Evolutionary conservation across 2,329 filamentous ascomycete genomes (phyloP).

Genomic region (Xylaria sp.): DNA sequence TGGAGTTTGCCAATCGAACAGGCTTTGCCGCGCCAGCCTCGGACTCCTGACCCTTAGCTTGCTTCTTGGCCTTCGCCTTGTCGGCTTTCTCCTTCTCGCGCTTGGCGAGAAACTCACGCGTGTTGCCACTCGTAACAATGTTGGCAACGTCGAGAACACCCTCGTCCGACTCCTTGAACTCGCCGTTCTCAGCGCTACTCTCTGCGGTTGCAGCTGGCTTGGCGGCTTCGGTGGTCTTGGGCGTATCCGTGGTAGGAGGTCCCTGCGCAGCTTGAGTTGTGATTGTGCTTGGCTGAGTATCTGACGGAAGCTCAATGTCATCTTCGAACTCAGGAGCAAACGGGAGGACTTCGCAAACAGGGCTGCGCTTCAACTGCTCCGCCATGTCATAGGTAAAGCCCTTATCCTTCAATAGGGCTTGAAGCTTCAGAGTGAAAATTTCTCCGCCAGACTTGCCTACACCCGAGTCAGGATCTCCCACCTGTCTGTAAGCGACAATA

Average conservation of each 20-base stretch:
- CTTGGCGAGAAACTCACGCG: conserved; percentile 74
- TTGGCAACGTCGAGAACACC: conserved; percentile 79
- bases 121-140: conserved; percentile 76
- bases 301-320: conserved; percentile 46
- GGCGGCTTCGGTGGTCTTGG: conserved; percentile 31
- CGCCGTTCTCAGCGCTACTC: conserved; percentile 32
- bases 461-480: conserved; percentile 45
- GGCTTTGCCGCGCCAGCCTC: conserved; percentile 51
- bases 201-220: conserved; percentile 33
- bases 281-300: conserved; percentile 34
- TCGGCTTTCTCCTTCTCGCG: conserved; percentile 75
- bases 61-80: conserved; percentile 56
- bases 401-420: conserved; percentile 58
- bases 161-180: conserved; percentile 47
- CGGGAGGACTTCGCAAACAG: conserved; percentile 61
- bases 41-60: conserved; percentile 53
- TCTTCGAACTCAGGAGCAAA: conserved; percentile 43
- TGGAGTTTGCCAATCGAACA: conserved; percentile 63
- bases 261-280: conserved; percentile 27
- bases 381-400: conserved; percentile 61
- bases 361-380: conserved; percentile 63
- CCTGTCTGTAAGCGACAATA: conserved; percentile 62
- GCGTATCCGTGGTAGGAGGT: conserved; percentile 32
- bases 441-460: conserved; percentile 70
- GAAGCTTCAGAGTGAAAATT: conserved; percentile 70